Evolutionary conservation across 768 basidiomycete genomes (phyloP).

Genomic region (Psilocybe cyanescens): DNA sequence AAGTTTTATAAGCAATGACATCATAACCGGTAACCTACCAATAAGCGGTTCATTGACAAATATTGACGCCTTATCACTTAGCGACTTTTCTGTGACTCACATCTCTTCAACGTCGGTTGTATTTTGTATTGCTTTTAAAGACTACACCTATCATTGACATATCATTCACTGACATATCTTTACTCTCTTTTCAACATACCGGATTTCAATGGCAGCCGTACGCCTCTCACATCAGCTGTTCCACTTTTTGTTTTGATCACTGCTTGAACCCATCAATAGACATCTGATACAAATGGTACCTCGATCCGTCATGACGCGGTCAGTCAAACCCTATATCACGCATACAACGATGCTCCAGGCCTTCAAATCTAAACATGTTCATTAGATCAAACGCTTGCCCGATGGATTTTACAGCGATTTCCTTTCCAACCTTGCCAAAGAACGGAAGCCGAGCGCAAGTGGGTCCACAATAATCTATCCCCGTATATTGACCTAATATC

Average conservation of each 20-base stretch:
- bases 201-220: not conserved
- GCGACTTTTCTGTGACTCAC: not conserved
- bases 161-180: not conserved
- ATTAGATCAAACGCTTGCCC: conserved; percentile 43
- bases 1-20: not conserved
- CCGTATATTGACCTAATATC: not conserved
- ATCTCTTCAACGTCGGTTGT: not conserved
- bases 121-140: not conserved
- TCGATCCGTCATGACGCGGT: conserved; percentile 11
- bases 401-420: conserved; percentile 59
- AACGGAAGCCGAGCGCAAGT: conserved; percentile 68
- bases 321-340: conserved; percentile 1
- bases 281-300: conserved; percentile 12
- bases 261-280: conserved; percentile 9
- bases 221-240: not conserved
- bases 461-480: conserved; percentile 25
- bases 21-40: not conserved
- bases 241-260: not conserved
- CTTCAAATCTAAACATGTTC: not conserved
- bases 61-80: not conserved
- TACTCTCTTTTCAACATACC: not conserved
- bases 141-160: not conserved
- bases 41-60: not conserved
- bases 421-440: conserved; percentile 65
- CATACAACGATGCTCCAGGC: not conserved